Percentiles rank a stretch among this genome's conserved stretches.
Evolutionary conservation across 169 alveolate genomes (phyloP).

Genomic region (Cytauxzoon felis): DNA sequence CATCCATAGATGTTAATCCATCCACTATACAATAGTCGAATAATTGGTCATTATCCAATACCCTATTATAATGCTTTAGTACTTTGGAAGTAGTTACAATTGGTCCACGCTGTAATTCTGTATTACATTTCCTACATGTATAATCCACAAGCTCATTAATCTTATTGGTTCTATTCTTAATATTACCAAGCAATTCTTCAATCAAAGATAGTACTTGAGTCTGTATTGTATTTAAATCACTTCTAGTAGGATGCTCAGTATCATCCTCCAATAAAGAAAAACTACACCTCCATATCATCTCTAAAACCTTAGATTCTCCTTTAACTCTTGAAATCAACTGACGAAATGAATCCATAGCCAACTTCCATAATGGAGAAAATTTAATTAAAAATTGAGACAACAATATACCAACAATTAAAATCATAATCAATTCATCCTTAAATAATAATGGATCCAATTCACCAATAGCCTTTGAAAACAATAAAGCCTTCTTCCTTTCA

Average conservation of each 20-base stretch:
- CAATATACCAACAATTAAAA: constrained; percentile 3
- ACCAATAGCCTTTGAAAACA: constrained; percentile 26
- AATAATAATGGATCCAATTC: not conserved
- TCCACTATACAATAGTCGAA: constrained; percentile 19
- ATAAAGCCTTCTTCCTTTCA: constrained; percentile 25
- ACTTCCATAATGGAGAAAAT: constrained; percentile 52
- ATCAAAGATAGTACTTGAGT: constrained; percentile 21
- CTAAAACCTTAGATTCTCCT: not conserved
- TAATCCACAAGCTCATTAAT: constrained; percentile 7
- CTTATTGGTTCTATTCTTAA: not conserved
- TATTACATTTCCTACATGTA: constrained; percentile 11
- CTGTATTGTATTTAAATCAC: constrained; percentile 41
- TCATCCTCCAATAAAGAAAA: not conserved
- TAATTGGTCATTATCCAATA: not conserved
- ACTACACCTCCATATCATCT: not conserved
- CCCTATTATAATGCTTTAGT: constrained; percentile 18
- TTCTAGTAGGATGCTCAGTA: constrained; percentile 2
- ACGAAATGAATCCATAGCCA: constrained; percentile 5
- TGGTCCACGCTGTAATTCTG: constrained; percentile 14
- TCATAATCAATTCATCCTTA: not conserved
- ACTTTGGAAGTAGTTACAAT: constrained; percentile 16
- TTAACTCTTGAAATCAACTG: not conserved
- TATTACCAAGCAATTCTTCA: constrained; percentile 5
- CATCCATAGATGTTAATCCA: constrained; percentile 30
- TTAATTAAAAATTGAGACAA: constrained; percentile 46